Conservation (phyloP, 352 stramenopile genomes). For the Pythium phragmitis region DNA sequence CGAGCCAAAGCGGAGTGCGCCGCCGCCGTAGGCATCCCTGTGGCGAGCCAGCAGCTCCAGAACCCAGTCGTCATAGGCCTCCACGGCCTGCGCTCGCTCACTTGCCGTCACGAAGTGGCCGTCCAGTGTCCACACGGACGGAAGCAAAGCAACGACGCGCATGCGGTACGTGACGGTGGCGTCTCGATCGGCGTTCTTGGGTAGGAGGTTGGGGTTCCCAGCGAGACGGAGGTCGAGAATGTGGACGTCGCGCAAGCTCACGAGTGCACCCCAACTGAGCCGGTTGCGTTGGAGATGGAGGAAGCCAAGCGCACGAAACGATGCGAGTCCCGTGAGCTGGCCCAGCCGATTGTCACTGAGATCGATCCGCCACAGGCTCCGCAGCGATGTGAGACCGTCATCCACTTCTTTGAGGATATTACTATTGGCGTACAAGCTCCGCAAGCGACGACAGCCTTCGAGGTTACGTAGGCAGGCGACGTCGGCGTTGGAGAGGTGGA, state of each 20-base stretch:
- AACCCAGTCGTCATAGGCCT: conserved; percentile 42
- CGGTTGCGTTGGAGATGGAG: conserved; percentile 51
- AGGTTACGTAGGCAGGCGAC: conserved; percentile 56
- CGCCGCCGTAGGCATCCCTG: background rate
- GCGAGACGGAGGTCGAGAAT: conserved; percentile 48
- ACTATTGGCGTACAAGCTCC: conserved; percentile 50
- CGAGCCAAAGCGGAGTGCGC: conserved; percentile 34
- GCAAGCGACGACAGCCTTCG: conserved; percentile 38
- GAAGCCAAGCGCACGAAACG: conserved; percentile 54
- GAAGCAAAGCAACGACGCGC: conserved; percentile 47
- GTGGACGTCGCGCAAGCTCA: conserved; percentile 54
- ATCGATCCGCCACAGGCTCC: conserved; percentile 52
- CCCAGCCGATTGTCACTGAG: conserved; percentile 50
- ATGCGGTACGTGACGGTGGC: conserved; percentile 33
- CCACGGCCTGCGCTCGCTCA: conserved; percentile 41
- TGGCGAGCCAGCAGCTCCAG: conserved; percentile 23
- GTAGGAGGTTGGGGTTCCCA: conserved; percentile 37
- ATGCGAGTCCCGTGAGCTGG: conserved; percentile 38
- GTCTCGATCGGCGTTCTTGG: background rate
- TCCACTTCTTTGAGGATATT: conserved; percentile 52
- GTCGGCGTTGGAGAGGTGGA: conserved; percentile 54
- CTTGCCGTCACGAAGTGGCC: conserved; percentile 48
- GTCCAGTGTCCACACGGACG: conserved; percentile 60
- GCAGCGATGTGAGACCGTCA: conserved; percentile 36
- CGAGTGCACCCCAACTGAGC: conserved; percentile 49